Evolutionary conservation across 2,329 filamentous ascomycete genomes (phyloP).

Genomic region (Emergomyces pasteurianus): DNA sequence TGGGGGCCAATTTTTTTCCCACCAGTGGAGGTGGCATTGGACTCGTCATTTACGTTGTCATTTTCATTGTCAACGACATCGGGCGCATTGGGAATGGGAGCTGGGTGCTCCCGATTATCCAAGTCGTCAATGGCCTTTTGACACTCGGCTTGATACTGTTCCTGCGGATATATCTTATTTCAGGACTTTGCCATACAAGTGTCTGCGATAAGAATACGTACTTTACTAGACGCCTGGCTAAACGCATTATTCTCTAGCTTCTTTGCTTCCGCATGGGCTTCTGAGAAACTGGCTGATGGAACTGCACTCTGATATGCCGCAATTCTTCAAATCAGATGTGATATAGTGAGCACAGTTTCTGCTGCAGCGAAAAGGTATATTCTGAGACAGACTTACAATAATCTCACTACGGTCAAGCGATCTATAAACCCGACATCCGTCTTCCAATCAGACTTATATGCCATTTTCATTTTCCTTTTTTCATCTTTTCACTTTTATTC

Average conservation of each 20-base stretch:
- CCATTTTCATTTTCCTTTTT: constrained; percentile 8
- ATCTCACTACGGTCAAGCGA: constrained; percentile 52
- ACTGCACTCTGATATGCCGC: constrained; percentile 37
- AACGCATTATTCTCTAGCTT: constrained; percentile 45
- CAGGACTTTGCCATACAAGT: too few species aligned
- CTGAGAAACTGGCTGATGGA: constrained; percentile 33
- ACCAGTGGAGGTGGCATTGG: constrained; percentile 21
- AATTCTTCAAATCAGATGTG: constrained; percentile 4
- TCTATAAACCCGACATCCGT: constrained; percentile 43
- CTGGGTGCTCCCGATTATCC: constrained; percentile 14
- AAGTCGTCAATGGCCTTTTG: constrained; percentile 27
- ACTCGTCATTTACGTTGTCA: constrained; percentile 14
- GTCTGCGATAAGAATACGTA: constrained; percentile 11
- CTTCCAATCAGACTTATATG: constrained; percentile 22
- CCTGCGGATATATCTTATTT: constrained; percentile 30
- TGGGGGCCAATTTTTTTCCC: constrained; percentile 41
- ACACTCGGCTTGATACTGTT: constrained; percentile 41
- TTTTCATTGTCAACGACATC: constrained; percentile 7
- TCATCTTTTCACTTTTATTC: background rate
- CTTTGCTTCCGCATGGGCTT: constrained; percentile 49
- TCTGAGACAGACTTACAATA: constrained; percentile 39
- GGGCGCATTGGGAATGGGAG: constrained; percentile 15
- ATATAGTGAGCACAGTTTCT: background rate
- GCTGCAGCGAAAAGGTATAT: background rate
- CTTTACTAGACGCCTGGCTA: constrained; percentile 25